These are phyloP conservation scores for Zizania latifolia DNA, from an alignment of 176 grass and related monocot species.

Conservation along the genomic window DNA sequence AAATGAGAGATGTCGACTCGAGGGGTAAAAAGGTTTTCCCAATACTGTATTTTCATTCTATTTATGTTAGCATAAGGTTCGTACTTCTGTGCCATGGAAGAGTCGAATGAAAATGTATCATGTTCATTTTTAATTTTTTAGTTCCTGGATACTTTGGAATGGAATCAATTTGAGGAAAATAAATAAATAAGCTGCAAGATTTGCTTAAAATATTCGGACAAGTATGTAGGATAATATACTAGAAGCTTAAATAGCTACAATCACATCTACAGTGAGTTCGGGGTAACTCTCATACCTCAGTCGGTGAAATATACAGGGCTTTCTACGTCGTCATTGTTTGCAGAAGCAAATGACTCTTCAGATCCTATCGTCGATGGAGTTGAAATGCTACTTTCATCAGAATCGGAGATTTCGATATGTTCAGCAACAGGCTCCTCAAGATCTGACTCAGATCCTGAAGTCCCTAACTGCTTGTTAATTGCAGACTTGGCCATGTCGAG, in stretches of 20 bases:
- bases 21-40: no score
- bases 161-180: background rate
- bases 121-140: background rate
- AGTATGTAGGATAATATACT: conserved; percentile 6
- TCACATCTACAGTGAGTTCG: conserved; percentile 1
- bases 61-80: background rate
- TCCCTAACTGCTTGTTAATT: conserved; percentile 80
- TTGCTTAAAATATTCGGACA: background rate
- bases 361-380: conserved; percentile 37
- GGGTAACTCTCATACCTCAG: conserved; percentile 40
- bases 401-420: conserved; percentile 58
- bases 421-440: conserved; percentile 42
- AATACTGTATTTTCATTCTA: background rate
- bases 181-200: background rate
- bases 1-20: no score
- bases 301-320: conserved; percentile 80
- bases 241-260: background rate
- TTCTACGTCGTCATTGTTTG: conserved; percentile 78
- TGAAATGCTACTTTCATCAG: conserved; percentile 54
- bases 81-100: background rate
- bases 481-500: conserved; percentile 75
- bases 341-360: conserved; percentile 89
- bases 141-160: background rate
- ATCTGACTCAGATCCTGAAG: conserved; percentile 72
- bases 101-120: background rate